These are phyloP conservation scores for Agrocybe chaxingu DNA, from an alignment of 768 basidiomycete species.

Conservation along the genomic window DNA sequence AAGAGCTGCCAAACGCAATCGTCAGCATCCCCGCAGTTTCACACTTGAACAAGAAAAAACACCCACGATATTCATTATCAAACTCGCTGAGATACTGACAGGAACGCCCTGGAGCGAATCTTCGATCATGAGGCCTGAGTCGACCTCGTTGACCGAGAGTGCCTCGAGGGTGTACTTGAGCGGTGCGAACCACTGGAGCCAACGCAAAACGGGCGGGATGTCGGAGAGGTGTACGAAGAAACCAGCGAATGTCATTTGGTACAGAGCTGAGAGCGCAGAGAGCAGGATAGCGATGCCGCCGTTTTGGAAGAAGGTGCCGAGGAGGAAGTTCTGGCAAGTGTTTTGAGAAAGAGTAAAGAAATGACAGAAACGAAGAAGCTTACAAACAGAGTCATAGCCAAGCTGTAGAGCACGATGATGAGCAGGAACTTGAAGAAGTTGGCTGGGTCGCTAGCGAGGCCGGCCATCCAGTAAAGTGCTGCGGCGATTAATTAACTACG, in stretches of 20 bases:
- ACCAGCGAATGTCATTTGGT: constrained; percentile 86
- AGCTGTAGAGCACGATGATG: constrained; percentile 79
- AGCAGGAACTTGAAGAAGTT: constrained; percentile 95
- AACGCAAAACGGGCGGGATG: constrained; percentile 89
- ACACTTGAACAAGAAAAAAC: background rate
- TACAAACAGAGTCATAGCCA: constrained; percentile 86
- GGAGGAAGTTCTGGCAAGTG: constrained; percentile 73
- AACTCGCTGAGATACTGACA: constrained; percentile 69
- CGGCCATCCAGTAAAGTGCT: constrained; percentile 98
- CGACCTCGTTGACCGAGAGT: constrained; percentile 88
- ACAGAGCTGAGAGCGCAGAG: constrained; percentile 70
- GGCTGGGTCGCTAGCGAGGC: constrained; percentile 71
- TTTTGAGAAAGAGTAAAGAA: background rate
- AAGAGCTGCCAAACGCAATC: constrained; percentile 55
- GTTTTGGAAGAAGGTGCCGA: constrained; percentile 80
- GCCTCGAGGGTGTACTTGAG: constrained; percentile 85
- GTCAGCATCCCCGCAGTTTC: constrained; percentile 1
- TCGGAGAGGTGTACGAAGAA: constrained; percentile 87
- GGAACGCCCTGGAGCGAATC: constrained; percentile 82
- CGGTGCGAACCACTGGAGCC: constrained; percentile 90
- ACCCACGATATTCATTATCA: constrained; percentile 84
- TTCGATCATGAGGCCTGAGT: constrained; percentile 79
- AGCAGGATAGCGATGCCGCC: constrained; percentile 90
- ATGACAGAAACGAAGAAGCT: constrained; percentile 23
- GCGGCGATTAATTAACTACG: background rate